Evolutionary conservation across 192 early-diverging fungal genomes (phyloP), one percentile per base, ranked within the genome.

Genomic region (Cladochytrium replicatum): DNA sequence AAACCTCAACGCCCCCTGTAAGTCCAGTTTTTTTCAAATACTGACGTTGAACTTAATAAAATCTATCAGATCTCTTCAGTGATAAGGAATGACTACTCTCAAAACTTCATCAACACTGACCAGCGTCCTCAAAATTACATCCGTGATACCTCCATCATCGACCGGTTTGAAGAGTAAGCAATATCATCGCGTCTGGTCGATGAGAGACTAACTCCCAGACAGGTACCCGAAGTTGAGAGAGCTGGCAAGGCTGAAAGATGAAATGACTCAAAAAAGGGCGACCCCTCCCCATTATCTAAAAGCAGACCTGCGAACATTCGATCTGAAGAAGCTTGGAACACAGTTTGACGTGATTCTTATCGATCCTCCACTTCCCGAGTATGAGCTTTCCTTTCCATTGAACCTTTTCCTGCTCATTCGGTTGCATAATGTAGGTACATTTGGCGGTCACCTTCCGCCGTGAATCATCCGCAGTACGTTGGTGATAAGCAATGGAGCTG

Each of bases 331-430:
- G 2, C 44, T 79, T 13, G 63, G 61, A 9, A 43, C 39, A 3
- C 55, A 66, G 46, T 80, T 80, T 60, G 80, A 82, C 57, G 79
- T 82, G 15, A 78, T 82, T 39, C 51, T 82, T 1, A 62, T 82
- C 30, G 80, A 82, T 50, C 80, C 77, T 11, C 74, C 74, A 8
- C 46, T 75, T 43, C 48, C 61, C 50, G 76, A 80, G 61, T 75
- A 62, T 23, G 67, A 44, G 26, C 4, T n/a, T 11, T 17, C 41
- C 15, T 48, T 51, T 21, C 42, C 28, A 6, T 32, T 6, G 41
- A 64, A 23, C 1, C 32, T 3, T 19, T 54, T 52, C 29, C 11
- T 27, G 21, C 15, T 21, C 4, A 3, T 6, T 9, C 11, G 3
- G 21, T 41, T 46, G 19, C 30, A 41, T 52, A n/a, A 9, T n/a